Base-by-base conservation (phyloP, 352 stramenopile genomes). In the Peronospora destructor region DNA sequence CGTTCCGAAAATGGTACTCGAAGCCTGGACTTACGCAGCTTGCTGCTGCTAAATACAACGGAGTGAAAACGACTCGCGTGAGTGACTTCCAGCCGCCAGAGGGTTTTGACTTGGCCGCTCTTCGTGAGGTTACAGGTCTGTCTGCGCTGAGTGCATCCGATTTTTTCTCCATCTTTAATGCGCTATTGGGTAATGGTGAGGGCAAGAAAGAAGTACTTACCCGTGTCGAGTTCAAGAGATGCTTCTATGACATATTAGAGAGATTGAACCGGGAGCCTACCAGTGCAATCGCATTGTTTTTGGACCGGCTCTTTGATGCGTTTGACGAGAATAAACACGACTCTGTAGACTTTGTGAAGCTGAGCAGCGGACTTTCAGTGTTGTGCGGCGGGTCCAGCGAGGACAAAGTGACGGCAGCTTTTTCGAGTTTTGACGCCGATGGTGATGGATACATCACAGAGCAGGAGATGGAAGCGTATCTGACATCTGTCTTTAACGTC, bases 381-480 rank as follows among this genome's bases (percentile, higher is more conserved):
- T 47, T 95, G 28, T 90, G 77, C 36, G 71, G 69, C 9, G 84
- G 76, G 0, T 76, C 66, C 2, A 74, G 69, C 26, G 76, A 94
- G 33, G 81, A 93, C 11, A 92, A 91, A 59, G 69, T 93, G 2
- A 56, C 70, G 21, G 70, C 79, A 2, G 83, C 76, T n/a, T 94
- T 95, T 65, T 66, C 69, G 12, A 75, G 94, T 17, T 90, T 94
- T 54, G 86, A 96, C 48, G 65, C 62, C 0, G 74, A 95, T 42
- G 68, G 70, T 4, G 82, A 95, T 45, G 86, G 86, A 21, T 92
- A 78, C 46, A 94, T 95, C 60, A 87, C 78, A 1, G 51, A 69
- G 14, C 54, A 77, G 12, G 83, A 95, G 47, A 93, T 95, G 84
- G 63, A 79, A 41, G 72, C 59, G 43, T 95, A 94, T 59, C 42